Evolutionary conservation across 805 yeast species (phyloP), one percentile per base, ranked within the genome.

Genomic region (Saturnispora ahearnii): DNA sequence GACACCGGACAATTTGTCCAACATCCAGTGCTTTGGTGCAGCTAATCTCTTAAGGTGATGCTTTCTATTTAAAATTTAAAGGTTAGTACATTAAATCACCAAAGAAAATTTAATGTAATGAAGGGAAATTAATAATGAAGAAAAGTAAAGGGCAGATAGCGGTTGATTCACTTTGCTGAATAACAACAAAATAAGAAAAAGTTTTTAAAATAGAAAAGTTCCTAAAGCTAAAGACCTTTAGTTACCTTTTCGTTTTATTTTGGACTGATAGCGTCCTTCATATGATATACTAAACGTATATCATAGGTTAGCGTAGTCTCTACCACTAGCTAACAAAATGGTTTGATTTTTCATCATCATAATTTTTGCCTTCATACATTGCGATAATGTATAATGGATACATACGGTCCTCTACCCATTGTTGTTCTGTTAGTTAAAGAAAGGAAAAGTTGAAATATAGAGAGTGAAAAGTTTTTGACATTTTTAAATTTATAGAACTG

Each of bases 21-120:
- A 87, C 95, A 93, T 87, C 99, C 99, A 93, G 85, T 93, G 99
- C 81, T 90, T 85, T 82, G 99, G 99, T 75, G 99, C 99, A 75
- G 98, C 96, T 78, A 91, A 85, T 85, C 98, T 89, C 84, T 91
- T 90, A 76, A 90, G 84, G 76, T 91, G 97, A 84, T 91, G 90
- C 90, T 89, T 88, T 85, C 90, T 86, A 71, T 67, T 22, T 22
- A 46, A 32, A 31, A 58, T 32, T 44, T 51, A 41, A 21, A 44
- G 37, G 51, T 53, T 50, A 49, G 41, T 33, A 33, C 30, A 32
- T 15, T 40, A 18, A 31, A 37, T 12, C 13, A 12, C 13, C 24
- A 30, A 30, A 24, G 15, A 15, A 36, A 18, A 31, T 26, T 41
- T 46, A 43, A 43, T 28, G 47, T 11, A 36, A 18, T 18, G 21